Evolutionary conservation across 805 yeast species (phyloP).

Genomic region (Schwanniomyces pseudopolymorphus): DNA sequence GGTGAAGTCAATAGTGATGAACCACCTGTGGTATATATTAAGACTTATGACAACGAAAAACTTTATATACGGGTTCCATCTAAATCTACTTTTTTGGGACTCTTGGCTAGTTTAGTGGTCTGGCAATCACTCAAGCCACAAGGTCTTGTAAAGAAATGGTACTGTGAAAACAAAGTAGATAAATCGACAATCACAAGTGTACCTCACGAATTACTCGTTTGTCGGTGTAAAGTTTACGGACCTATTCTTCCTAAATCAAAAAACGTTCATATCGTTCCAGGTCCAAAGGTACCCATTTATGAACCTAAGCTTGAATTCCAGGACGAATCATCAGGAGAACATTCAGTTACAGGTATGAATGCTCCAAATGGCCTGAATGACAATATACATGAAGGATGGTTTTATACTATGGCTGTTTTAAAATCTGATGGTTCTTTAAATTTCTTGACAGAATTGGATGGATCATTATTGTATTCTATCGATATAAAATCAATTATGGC

Average conservation of each 20-base stretch:
- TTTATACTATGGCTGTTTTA: conserved; percentile 67
- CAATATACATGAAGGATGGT: conserved; percentile 58
- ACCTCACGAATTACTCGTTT: conserved; percentile 50
- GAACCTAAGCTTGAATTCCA: conserved; percentile 12
- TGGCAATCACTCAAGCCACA: conserved; percentile 57
- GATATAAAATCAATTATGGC: conserved; percentile 52
- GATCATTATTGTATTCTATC: conserved; percentile 57
- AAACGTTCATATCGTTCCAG: conserved; percentile 35
- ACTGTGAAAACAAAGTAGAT: conserved; percentile 35
- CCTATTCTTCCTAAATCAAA: conserved; percentile 49
- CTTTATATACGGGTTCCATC: conserved; percentile 36
- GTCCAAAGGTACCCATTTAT: conserved; percentile 38
- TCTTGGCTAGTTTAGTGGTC: conserved; percentile 47
- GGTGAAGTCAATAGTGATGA: conserved; percentile 1
- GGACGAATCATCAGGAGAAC: conserved; percentile 1
- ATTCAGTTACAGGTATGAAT: conserved; percentile 6
- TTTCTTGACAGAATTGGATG: conserved; percentile 62
- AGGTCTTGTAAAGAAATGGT: conserved; percentile 58
- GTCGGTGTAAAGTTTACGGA: conserved; percentile 66
- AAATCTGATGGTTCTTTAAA: conserved; percentile 63
- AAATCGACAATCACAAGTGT: conserved; percentile 17
- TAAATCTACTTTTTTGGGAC: conserved; percentile 38
- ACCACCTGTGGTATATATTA: conserved; percentile 43
- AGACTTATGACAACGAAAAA: conserved; percentile 38
- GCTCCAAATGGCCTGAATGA: conserved; percentile 5